These are phyloP conservation scores for Rubia tinctorum DNA, from an alignment of 305 asterid genomes.

Conservation along the genomic window DNA sequence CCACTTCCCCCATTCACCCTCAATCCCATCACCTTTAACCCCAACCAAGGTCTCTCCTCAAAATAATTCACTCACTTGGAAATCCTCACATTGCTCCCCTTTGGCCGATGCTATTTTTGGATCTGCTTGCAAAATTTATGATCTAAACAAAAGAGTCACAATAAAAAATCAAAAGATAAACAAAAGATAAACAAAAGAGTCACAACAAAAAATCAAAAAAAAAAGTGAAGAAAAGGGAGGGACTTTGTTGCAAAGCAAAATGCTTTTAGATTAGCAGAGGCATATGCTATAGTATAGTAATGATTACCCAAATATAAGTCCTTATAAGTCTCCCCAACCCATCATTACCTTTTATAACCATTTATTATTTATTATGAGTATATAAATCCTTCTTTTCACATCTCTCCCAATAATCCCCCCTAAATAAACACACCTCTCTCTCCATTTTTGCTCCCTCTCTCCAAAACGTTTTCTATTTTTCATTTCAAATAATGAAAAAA, in stretches of 20 bases:
- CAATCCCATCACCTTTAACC: conserved; percentile 18
- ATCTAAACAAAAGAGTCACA: too few species aligned
- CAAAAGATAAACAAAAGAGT: too few species aligned
- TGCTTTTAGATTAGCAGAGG: conserved; percentile 9
- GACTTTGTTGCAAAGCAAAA: not conserved
- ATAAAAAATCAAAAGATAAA: too few species aligned
- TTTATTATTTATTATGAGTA: conserved; percentile 4
- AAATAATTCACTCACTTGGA: too few species aligned
- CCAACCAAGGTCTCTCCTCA: not conserved
- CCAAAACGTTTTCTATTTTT: conserved; percentile 1
- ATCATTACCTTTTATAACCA: conserved; percentile 47
- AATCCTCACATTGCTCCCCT: too few species aligned
- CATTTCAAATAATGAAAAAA: conserved; percentile 15
- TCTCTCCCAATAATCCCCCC: conserved; percentile 37
- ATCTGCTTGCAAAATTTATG: too few species aligned
- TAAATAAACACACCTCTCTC: conserved; percentile 26
- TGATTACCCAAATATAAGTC: conserved; percentile 55
- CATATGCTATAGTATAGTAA: conserved; percentile 19
- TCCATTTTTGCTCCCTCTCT: not conserved
- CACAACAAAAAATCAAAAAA: not conserved
- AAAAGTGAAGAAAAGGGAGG: not conserved
- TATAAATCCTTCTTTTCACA: conserved; percentile 37
- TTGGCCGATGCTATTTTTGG: too few species aligned
- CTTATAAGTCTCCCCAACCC: conserved; percentile 32
- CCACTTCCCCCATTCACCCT: conserved; percentile 12